These are phyloP conservation scores for Tolypocladium sp. DNA, from an alignment of 2,329 filamentous ascomycete genomes.

Conservation along the genomic window DNA sequence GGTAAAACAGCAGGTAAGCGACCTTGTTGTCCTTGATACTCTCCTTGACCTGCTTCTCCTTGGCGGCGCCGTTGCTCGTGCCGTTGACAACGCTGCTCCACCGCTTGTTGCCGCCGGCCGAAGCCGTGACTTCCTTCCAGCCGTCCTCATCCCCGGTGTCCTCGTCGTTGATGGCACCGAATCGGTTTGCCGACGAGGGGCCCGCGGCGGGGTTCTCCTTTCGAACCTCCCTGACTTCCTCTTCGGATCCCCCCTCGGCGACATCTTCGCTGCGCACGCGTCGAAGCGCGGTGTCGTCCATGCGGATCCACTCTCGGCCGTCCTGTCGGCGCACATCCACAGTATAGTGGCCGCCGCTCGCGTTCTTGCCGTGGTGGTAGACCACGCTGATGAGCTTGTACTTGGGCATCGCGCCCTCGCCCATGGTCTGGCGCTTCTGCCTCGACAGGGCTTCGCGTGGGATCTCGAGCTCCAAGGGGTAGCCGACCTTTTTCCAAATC, in stretches of 20 bases:
- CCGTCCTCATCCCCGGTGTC: slow-evolving; percentile 58
- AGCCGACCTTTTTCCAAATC: slow-evolving; percentile 97
- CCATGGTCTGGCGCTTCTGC: slow-evolving; percentile 54
- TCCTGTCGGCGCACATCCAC: slow-evolving; percentile 95
- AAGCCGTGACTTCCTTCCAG: slow-evolving; percentile 72
- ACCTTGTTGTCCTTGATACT: slow-evolving; percentile 88
- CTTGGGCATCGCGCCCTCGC: slow-evolving; percentile 62
- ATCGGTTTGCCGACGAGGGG: slow-evolving; percentile 56
- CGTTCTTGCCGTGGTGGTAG: slow-evolving; percentile 96
- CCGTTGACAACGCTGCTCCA: slow-evolving; percentile 65
- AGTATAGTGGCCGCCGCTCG: slow-evolving; percentile 92
- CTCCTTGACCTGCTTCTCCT: slow-evolving; percentile 50
- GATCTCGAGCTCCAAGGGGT: slow-evolving; percentile 89
- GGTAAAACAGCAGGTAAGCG: slow-evolving; percentile 93
- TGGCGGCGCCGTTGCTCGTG: slow-evolving; percentile 42
- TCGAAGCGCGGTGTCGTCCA: slow-evolving; percentile 87
- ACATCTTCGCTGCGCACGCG: slow-evolving; percentile 83
- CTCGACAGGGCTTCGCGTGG: slow-evolving; percentile 81
- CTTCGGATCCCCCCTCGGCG: slow-evolving; percentile 73
- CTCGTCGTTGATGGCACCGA: slow-evolving; percentile 59
- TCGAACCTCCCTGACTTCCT: slow-evolving; percentile 52
- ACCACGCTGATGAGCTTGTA: slow-evolving; percentile 86
- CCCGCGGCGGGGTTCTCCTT: slow-evolving; percentile 17
- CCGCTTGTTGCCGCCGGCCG: slow-evolving; percentile 56
- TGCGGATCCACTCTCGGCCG: slow-evolving; percentile 87